Base-by-base conservation (phyloP, 306 rosid species). In the Acmispon strigosus region DNA sequence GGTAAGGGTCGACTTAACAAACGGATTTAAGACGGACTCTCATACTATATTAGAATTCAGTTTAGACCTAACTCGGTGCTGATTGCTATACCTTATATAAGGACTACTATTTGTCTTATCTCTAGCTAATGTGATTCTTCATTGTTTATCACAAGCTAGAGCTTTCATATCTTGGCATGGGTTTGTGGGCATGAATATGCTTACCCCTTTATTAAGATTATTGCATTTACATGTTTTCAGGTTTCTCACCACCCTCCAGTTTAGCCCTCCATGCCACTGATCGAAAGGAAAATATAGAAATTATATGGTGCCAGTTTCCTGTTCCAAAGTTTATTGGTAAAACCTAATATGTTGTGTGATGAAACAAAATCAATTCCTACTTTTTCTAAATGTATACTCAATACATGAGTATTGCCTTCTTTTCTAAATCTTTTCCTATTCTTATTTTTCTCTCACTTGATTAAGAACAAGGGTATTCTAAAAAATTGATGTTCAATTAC, bases 171-270 rank as follows among this genome's bases (percentile, higher is more conserved):
- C 24, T 22, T 22, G 24, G 1, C 24, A 22, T 22, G 24, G 24
- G 3, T 3, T 22, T 22, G 24, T 22, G 3, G 24, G 24, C 24
- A 22, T 22, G 24, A 22, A 22, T 22, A 22, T 22, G 24, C 24
- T 22, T 22, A 22, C 24, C 24, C 24, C 24, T 22, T 22, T 22
- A 22, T 22, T 27, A 27, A 27, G 32, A 43, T 43, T 11, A n/a
- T 12, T 52, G n/a, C 14, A 4, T 12, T 54, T 49, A 2, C 42
- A 18, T 34, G 7, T 73, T 62, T 15, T 9, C 78, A 88, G 94
- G 82, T 92, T 79, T 92, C 92, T 56, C 94, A 92, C 73, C 97
- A 92, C 65, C 97, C 97, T n/a, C 94, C 88, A 0, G 92, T 92
- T 72, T 85, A 51, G 94, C 96, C 7, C 87, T 92, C 8, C 93